Evolutionary conservation across 2,329 filamentous ascomycete species (phyloP).

Genomic region (Phaeophleospora eucalypticola): DNA sequence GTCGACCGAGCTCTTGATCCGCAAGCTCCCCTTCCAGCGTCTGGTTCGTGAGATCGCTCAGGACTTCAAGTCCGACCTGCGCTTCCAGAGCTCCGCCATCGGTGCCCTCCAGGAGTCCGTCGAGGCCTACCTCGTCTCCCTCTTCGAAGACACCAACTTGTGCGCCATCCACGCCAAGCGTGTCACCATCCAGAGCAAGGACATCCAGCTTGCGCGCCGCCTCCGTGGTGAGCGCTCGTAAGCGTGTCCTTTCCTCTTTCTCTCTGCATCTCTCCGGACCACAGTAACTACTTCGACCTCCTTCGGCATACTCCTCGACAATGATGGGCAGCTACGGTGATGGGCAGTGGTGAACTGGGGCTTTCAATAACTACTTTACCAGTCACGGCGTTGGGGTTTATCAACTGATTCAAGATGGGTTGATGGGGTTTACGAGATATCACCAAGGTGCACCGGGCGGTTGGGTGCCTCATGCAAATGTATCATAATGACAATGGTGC

Average conservation of each 20-base stretch:
- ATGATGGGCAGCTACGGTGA: conserved; percentile 24
- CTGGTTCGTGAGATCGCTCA: conserved; percentile 73
- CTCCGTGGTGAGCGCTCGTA: conserved; percentile 54
- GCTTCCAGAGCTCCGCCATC: conserved; percentile 96
- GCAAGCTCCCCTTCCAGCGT: conserved; percentile 74
- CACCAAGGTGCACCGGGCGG: conserved; percentile 28
- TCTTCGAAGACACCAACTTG: conserved; percentile 95
- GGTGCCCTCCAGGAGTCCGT: conserved; percentile 88
- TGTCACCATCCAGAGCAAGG: conserved; percentile 88
- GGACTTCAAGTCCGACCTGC: conserved; percentile 64
- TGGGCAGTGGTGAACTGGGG: conserved; percentile 28
- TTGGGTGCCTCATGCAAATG: conserved; percentile 21
- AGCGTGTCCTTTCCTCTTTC: conserved; percentile 20
- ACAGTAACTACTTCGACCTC: conserved; percentile 28
- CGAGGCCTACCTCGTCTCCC: conserved; percentile 91
- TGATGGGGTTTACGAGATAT: conserved; percentile 32
- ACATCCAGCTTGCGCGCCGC: conserved; percentile 80
- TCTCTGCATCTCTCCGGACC: conserved; percentile 17
- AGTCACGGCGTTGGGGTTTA: conserved; percentile 22
- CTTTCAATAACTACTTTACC: conserved; percentile 14
- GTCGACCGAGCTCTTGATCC: conserved; percentile 79
- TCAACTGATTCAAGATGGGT: conserved; percentile 23
- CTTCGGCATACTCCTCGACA: conserved; percentile 15
- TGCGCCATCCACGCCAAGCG: conserved; percentile 96
- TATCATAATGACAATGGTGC: conserved; percentile 41